These are phyloP conservation scores for Fraxinus sp. DNA, from an alignment of 305 asterid species.

Conservation along the genomic window DNA sequence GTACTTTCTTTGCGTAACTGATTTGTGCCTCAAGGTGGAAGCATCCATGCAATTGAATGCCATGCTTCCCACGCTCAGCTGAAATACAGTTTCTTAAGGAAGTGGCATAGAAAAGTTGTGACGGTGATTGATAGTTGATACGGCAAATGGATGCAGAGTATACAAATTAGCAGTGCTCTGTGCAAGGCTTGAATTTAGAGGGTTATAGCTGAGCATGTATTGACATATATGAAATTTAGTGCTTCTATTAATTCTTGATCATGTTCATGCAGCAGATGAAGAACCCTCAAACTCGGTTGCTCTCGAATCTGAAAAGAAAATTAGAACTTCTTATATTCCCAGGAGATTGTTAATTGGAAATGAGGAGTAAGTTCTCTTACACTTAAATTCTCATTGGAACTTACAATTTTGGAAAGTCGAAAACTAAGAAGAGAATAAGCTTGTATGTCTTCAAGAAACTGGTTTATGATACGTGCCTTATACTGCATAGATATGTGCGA, in stretches of 20 bases:
- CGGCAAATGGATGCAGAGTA: conserved; percentile 3
- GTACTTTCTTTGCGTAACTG: not conserved
- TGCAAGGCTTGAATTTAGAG: conserved; percentile 5
- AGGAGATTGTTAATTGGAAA: conserved; percentile 76
- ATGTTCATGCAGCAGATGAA: conserved; percentile 51
- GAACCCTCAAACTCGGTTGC: conserved; percentile 41
- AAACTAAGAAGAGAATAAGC: not conserved
- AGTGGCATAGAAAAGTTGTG: not conserved
- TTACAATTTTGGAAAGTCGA: conserved; percentile 3
- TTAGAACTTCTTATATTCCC: conserved; percentile 63
- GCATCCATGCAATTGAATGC: conserved; percentile 6
- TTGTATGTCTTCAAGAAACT: conserved; percentile 12
- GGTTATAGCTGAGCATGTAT: not conserved
- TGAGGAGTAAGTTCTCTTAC: conserved; percentile 70
- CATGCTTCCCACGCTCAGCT: not conserved
- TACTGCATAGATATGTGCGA: conserved; percentile 68
- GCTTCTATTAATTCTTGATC: conserved; percentile 4
- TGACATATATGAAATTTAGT: not conserved
- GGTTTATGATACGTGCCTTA: conserved; percentile 24
- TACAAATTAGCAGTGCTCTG: not conserved
- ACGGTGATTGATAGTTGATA: not conserved
- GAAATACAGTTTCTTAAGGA: not conserved
- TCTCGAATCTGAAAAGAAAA: conserved; percentile 41
- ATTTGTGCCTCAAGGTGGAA: not conserved
- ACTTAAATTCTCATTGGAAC: conserved; percentile 7